Percentiles rank a stretch among this genome's conserved stretches.
phyloP scores from a whole-genome alignment of 169 alveolate genomes.

The Eimeria brunetti region DNA sequence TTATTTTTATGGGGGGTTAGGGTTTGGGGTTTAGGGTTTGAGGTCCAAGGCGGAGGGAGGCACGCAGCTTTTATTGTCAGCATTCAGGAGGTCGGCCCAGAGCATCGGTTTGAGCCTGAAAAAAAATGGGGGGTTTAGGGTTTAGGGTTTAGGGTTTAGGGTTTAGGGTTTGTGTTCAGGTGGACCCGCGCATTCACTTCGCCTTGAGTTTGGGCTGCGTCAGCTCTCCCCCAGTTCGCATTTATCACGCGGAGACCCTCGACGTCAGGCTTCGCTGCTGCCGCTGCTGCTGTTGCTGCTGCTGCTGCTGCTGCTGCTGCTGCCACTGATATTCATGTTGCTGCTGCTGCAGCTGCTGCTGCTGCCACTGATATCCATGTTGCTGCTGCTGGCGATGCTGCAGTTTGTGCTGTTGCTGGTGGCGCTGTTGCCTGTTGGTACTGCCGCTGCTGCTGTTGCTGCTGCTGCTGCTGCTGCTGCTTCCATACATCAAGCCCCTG shows the following conservation, averaged over 20 bases:
- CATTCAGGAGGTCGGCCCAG: no score
- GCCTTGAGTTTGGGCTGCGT: neutral
- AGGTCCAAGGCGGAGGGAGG: no score
- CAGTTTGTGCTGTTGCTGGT: neutral
- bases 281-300: neutral
- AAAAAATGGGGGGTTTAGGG: neutral
- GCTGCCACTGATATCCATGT: neutral
- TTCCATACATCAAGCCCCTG: neutral
- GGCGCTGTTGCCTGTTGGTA: neutral
- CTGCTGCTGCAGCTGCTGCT: neutral
- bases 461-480: conserved; percentile 8
- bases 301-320: conserved; percentile 42
- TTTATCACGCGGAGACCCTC: no score
- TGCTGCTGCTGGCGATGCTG: neutral
- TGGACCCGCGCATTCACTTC: neutral
- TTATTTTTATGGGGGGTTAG: no score
- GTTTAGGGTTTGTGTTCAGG: conserved; percentile 42
- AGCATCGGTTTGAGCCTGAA: no score
- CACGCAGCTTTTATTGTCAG: no score
- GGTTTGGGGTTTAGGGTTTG: no score
- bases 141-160: conserved; percentile 30
- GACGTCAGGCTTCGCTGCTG: neutral
- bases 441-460: conserved; percentile 16
- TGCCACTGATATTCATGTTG: neutral
- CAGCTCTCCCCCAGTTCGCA: neutral